Conservation (phyloP, 1,284 basidiomycete species). For the Heliocybe sulcata region DNA sequence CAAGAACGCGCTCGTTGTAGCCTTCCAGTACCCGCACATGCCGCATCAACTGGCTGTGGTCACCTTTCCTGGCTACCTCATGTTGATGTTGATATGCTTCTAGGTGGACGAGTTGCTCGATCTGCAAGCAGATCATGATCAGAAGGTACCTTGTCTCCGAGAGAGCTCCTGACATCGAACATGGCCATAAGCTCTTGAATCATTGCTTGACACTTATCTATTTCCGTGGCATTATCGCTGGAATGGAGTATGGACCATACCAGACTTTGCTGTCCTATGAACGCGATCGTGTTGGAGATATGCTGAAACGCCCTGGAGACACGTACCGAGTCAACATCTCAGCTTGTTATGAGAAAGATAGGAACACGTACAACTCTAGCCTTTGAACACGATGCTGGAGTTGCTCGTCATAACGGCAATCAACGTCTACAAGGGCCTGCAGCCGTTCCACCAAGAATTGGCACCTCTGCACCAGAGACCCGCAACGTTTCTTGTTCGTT, state of each 20-base stretch:
- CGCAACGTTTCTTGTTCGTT: constrained; percentile 16
- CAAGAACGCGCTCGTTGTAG: background rate
- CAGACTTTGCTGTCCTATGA: constrained; percentile 14
- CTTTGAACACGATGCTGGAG: constrained; percentile 9
- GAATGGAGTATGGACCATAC: constrained; percentile 13
- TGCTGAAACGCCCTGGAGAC: constrained; percentile 14
- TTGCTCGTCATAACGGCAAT: constrained; percentile 4
- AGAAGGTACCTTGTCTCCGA: background rate
- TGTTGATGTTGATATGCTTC: background rate
- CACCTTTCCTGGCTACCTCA: background rate
- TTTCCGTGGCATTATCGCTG: constrained; percentile 12
- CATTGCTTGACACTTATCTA: constrained; percentile 14
- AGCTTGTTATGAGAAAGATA: background rate
- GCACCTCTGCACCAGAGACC: constrained; percentile 14
- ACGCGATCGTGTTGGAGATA: constrained; percentile 11
- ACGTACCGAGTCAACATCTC: background rate
- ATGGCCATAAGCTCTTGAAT: constrained; percentile 14
- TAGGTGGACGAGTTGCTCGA: background rate
- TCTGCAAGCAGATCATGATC: background rate
- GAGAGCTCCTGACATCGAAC: constrained; percentile 10
- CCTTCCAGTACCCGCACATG: background rate
- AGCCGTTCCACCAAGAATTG: constrained; percentile 14
- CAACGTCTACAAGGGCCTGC: constrained; percentile 8
- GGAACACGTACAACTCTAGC: constrained; percentile 11
- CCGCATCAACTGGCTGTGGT: background rate